Evolutionary conservation across 2,329 filamentous ascomycete genomes (phyloP), one percentile per base, ranked within the genome.

Genomic region (Fusarium mangiferae): DNA sequence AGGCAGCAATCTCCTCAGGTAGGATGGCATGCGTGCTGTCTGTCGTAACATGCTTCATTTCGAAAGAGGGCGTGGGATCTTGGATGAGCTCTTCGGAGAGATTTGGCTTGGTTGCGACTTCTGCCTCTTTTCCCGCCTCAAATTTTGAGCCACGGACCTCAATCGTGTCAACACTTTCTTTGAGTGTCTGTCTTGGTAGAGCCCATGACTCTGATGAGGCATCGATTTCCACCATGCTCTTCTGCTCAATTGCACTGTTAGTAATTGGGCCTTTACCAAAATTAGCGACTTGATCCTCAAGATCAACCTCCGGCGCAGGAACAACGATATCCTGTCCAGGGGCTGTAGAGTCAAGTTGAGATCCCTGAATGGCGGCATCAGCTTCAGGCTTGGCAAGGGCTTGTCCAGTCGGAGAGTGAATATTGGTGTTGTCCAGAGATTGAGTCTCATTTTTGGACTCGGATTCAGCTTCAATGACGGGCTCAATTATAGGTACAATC

Each of bases 381-480:
- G 60, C 52, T 67, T 69, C 30, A 52, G 45, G 54, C 55, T 77
- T 68, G 46, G 59, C 61, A 71, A 56, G 42, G 60, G 67, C 57
- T 62, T 36, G 59, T 62, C 73, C 73, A 52, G 68, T 60, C 60
- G 64, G 45, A 64, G 58, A 54, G 72, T 67, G 66, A 58, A 30
- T 62, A 66, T 66, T 62, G 59, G 55, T 52, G 52, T 66, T 62
- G 65, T 66, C 68, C 65, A 68, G 46, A 71, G 68, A 62, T 75
- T 76, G 75, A 61, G 64, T 76, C 62, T 77, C 74, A 70, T 71
- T 68, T 75, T 78, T 67, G 62, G 64, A 71, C 73, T 78, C 75
- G 57, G 77, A 70, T 77, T 78, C 77, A 78, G 61, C 75, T 77
- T 76, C 75, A 77, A 74, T 74, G 63, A 78, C 70, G 74, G 72